Evolutionary conservation across 1,284 basidiomycete species (phyloP).

Genomic region (Rhizopogon parksii): DNA sequence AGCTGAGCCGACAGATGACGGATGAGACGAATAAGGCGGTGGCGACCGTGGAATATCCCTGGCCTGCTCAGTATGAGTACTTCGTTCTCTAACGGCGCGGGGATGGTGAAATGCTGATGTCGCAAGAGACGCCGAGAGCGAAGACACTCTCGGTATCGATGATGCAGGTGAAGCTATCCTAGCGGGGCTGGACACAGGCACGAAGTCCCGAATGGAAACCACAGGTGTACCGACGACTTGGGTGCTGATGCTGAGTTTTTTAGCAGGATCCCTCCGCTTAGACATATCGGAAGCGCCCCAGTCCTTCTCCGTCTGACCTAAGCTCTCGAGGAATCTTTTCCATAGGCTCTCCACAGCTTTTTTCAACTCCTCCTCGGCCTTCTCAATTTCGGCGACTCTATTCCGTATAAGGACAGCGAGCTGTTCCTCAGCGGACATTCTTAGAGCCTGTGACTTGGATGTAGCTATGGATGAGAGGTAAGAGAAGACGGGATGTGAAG

Average conservation of each 20-base stretch:
- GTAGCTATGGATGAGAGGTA: constrained; percentile 56
- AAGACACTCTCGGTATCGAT: constrained; percentile 41
- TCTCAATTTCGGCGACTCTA: constrained; percentile 53
- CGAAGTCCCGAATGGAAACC: constrained; percentile 44
- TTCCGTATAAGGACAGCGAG: constrained; percentile 48
- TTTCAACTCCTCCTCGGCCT: constrained; percentile 47
- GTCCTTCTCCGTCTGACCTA: constrained; percentile 43
- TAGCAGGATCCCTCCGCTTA: constrained; percentile 18
- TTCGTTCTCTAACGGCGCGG: constrained; percentile 12
- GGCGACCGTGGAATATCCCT: constrained; percentile 24
- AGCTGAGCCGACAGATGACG: constrained; percentile 24
- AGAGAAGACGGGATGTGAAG: constrained; percentile 63
- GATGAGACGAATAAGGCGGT: constrained; percentile 28
- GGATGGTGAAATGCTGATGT: constrained; percentile 55
- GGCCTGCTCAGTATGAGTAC: constrained; percentile 8
- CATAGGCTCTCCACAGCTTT: constrained; percentile 58
- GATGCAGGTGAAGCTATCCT: constrained; percentile 29
- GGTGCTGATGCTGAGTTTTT: constrained; percentile 16
- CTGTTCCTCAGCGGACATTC: constrained; percentile 52
- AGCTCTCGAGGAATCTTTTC: constrained; percentile 47
- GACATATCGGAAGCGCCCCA: constrained; percentile 16
- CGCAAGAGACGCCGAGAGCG: constrained; percentile 63
- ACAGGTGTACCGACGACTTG: constrained; percentile 17
- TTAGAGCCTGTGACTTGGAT: constrained; percentile 46
- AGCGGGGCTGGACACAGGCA: constrained; percentile 39